Base-by-base conservation (phyloP, 2,329 filamentous ascomycete species). In the Phyllosticta capitalensis region DNA sequence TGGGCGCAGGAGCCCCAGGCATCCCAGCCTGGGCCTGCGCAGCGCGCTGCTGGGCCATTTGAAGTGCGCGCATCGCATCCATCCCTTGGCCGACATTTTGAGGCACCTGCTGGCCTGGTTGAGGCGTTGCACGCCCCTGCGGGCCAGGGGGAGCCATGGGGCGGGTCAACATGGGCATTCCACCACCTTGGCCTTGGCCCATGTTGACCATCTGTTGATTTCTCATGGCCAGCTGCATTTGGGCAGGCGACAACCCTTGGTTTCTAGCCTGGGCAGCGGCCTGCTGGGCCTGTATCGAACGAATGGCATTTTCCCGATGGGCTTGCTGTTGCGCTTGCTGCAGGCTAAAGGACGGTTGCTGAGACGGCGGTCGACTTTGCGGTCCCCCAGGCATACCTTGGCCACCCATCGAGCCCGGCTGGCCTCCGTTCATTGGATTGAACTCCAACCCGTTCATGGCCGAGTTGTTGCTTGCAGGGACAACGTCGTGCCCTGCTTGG, bases 401-500 rank as follows among this genome's bases (percentile, higher is more conserved):
- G 17, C 50, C 58, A 20, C 33, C 51, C 9, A 52, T 50, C 30
- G 52, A 54, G 5, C 58, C 58, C 21, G 52, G 54, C 49, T 62
- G 58, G 10, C 30, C 21, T 20, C 51, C 51, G 20, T 20, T 20
- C 67, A 64, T 71, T 70, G 59, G 66, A 61, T 66, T 75, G 52
- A 58, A 56, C 19, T 54, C 57, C 51, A 59, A 53, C 19, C 52
- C 57, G 70, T 49, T 67, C 66, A 50, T 68, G 70, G 72, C 79
- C 62, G 77, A 76, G 56, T 81, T 81, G 65, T 80, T 82, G 69
- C 82, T 86, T 6, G 82, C 83, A 9, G 83, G 83, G 3, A 86
- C 83, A n/a, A 85, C 83, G 50, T 81, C 73, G 63, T 84, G 81
- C 9, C 83, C 83, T 54, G 80, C 80, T 68, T 85, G 81, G 65